These are phyloP conservation scores for Dipteronia dyeriana DNA, from an alignment of 345 rosid genomes.

Conservation along the genomic window DNA sequence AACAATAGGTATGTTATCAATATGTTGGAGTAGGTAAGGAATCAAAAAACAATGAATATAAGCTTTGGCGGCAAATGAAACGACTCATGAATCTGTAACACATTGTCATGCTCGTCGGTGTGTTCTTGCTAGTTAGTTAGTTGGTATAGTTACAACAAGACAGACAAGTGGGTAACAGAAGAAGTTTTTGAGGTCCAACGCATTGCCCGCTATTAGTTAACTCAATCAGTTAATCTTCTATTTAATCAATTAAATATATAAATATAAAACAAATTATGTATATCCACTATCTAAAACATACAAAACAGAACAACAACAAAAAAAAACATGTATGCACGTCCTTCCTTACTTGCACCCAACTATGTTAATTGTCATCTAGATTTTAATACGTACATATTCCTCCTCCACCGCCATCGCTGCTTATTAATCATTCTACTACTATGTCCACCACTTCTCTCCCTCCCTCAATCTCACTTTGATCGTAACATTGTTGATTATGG, in stretches of 20 bases:
- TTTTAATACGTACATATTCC: slow-evolving; percentile 20
- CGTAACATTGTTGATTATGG: slow-evolving; percentile 23
- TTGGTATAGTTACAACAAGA: neutral
- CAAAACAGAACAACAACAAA: neutral
- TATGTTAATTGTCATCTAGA: slow-evolving; percentile 38
- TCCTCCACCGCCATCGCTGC: neutral
- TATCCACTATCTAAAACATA: neutral
- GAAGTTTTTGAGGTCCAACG: slow-evolving; percentile 30
- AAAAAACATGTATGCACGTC: slow-evolving; percentile 43
- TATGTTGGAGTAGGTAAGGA: too few relatives aligned
- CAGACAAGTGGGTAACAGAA: neutral
- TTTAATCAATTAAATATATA: too few relatives aligned
- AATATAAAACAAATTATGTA: too few relatives aligned
- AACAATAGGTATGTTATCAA: too few relatives aligned
- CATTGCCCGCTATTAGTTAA: slow-evolving; percentile 27
- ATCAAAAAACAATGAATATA: neutral
- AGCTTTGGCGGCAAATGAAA: neutral
- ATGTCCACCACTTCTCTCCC: neutral
- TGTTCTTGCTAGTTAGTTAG: neutral
- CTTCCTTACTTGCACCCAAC: slow-evolving; percentile 31
- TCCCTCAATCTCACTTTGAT: neutral
- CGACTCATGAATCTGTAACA: neutral
- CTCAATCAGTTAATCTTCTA: too few relatives aligned
- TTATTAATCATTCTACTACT: slow-evolving; percentile 10
- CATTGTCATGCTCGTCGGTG: neutral